Base-by-base conservation (phyloP, 1,284 basidiomycete genomes). In the Ustilago loliicola region DNA sequence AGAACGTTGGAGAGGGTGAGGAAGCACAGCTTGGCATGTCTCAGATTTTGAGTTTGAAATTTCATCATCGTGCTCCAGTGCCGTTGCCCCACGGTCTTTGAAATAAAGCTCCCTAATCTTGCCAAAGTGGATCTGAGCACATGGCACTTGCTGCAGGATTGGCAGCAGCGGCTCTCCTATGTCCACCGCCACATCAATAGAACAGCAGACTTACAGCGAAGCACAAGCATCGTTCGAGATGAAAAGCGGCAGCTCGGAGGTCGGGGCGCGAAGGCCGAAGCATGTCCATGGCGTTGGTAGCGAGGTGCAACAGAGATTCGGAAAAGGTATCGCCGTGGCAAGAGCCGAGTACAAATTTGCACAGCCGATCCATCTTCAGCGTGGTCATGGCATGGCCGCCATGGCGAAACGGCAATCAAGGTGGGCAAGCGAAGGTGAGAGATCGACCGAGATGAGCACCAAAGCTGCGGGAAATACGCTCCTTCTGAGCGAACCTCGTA, bases 11-110 rank as follows among this genome's bases (percentile, higher is more conserved):
- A 21, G 38, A 45, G 45, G 19, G 23, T 15, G 57, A 27, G 32
- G 42, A 23, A 50, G 58, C 58, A 25, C 58, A 38, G 34, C 34
- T 61, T 30, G 50, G 38, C 58, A 50, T 51, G 58, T 61, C 48
- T 52, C 58, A 61, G 50, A 40, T 21, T 53, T 23, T 34, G 51
- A 53, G 29, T 30, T 23, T 40, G 30, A 15, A n/a, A 40, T 34
- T 52, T 52, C 58, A 52, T 61, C 58, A 52, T 61, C 58, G 48
- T 19, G 32, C 58, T 53, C 17, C 10, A 17, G 19, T 8, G 51
- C 30, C 1, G 29, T 53, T 45, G 5, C 21, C 11, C n/a, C 21
- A n/a, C 42, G 48, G n/a, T 27, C 25, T 27, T 17, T 15, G 45
- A 48, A 48, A 48, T 27, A 23, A 23, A 8, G 21, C 45, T 48